Conservation (phyloP, 2,329 filamentous ascomycete species). For the Epichloe elymi region DNA sequence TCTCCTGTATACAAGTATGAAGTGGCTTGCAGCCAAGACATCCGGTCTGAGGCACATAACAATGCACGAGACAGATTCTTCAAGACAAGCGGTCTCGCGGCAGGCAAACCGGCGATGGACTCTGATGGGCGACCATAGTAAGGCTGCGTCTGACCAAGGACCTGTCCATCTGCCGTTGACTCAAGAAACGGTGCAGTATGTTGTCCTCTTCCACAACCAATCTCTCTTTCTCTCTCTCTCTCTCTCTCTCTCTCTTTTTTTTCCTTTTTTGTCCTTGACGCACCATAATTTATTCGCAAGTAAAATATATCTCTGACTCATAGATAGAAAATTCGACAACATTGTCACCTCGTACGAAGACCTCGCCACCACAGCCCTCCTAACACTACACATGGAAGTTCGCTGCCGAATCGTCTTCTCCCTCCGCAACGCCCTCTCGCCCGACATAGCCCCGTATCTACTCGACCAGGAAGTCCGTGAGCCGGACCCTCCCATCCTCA, state of each 20-base stretch:
- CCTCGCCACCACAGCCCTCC: constrained; percentile 63
- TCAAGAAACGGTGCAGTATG: constrained; percentile 66
- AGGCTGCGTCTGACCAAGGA: constrained; percentile 44
- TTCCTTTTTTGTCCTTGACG: not conserved
- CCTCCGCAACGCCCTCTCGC: constrained; percentile 50
- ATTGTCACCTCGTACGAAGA: constrained; percentile 74
- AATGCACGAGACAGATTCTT: constrained; percentile 53
- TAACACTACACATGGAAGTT: constrained; percentile 81
- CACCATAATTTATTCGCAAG: not conserved
- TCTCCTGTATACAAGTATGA: constrained; percentile 91
- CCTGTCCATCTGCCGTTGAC: constrained; percentile 81
- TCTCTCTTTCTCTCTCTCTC: not conserved
- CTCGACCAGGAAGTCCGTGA: constrained; percentile 62
- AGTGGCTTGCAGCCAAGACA: constrained; percentile 84
- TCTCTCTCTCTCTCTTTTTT: not conserved
- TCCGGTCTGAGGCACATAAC: constrained; percentile 73
- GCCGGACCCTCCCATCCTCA: constrained; percentile 68
- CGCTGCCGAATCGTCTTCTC: constrained; percentile 77
- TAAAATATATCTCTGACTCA: constrained; percentile 11
- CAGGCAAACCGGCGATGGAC: constrained; percentile 71
- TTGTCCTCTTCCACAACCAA: constrained; percentile 7
- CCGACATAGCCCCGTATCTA: constrained; percentile 45
- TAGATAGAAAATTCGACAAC: constrained; percentile 61
- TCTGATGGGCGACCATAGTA: constrained; percentile 51
- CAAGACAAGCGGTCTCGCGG: constrained; percentile 37